phyloP scores from a whole-genome alignment of 306 rosid genomes.

The Begonia masoniana region DNA sequence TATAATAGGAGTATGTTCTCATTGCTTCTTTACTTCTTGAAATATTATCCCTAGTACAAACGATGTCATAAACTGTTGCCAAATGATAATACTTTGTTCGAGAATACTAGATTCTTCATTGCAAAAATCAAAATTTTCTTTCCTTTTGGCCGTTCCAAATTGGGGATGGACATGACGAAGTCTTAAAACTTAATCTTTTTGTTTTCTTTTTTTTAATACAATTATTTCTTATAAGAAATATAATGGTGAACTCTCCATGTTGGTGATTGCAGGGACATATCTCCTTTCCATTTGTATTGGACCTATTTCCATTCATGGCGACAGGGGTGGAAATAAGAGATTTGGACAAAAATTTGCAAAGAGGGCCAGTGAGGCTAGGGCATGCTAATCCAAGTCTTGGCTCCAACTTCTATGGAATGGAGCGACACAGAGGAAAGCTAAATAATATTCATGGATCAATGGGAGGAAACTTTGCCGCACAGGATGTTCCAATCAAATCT shows the following conservation, averaged over 20 bases:
- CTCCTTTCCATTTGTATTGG: slow-evolving; percentile 68
- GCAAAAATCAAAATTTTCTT: too few species aligned
- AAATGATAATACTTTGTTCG: too few species aligned
- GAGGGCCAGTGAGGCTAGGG: slow-evolving; percentile 15
- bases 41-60: too few species aligned
- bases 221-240: too few species aligned
- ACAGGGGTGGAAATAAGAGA: slow-evolving; percentile 39
- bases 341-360: slow-evolving; percentile 21
- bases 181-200: too few species aligned
- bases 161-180: too few species aligned
- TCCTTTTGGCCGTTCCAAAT: too few species aligned
- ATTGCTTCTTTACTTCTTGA: too few species aligned
- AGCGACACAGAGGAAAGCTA: slow-evolving; percentile 18
- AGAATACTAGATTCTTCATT: too few species aligned
- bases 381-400: slow-evolving; percentile 14
- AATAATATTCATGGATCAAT: slow-evolving; percentile 15
- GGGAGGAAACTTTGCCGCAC: slow-evolving; percentile 14
- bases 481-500: slow-evolving; percentile 16
- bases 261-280: slow-evolving; percentile 46
- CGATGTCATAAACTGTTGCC: too few species aligned
- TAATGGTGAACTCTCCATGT: not conserved
- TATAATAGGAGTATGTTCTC: too few species aligned
- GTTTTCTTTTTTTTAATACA: too few species aligned
- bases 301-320: slow-evolving; percentile 48
- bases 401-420: slow-evolving; percentile 19